Conservation (phyloP, 1,284 basidiomycete genomes). For the Rugosomyces carneus region DNA sequence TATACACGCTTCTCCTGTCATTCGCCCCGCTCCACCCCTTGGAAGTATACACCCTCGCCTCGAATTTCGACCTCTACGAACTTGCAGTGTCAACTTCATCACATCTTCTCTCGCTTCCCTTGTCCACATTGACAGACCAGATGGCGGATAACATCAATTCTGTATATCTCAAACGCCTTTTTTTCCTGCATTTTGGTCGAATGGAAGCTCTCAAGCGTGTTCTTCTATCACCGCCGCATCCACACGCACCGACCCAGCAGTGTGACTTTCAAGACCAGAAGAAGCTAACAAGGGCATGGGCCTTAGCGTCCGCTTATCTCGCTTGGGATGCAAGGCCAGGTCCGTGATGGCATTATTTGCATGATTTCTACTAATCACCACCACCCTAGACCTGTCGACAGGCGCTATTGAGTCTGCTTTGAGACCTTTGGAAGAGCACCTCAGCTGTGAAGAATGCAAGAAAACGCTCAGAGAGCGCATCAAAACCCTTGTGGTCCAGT, state of each 20-base stretch:
- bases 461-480: slow-evolving; percentile 56
- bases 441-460: slow-evolving; percentile 58
- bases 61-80: slow-evolving; percentile 48
- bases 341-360: slow-evolving; percentile 21
- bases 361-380: background rate
- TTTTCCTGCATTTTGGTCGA: slow-evolving; percentile 51
- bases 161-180: slow-evolving; percentile 53
- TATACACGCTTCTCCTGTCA: slow-evolving; percentile 43
- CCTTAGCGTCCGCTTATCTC: slow-evolving; percentile 59
- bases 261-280: slow-evolving; percentile 62
- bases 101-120: slow-evolving; percentile 52
- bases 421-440: slow-evolving; percentile 49
- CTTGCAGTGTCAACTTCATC: slow-evolving; percentile 55
- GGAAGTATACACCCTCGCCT: slow-evolving; percentile 55
- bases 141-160: slow-evolving; percentile 55
- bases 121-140: slow-evolving; percentile 52
- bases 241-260: slow-evolving; percentile 49
- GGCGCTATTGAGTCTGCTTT: slow-evolving; percentile 56
- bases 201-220: slow-evolving; percentile 45
- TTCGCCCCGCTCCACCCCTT: slow-evolving; percentile 51
- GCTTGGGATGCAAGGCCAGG: slow-evolving; percentile 66
- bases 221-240: slow-evolving; percentile 52
- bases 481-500: slow-evolving; percentile 62
- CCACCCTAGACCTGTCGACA: slow-evolving; percentile 46
- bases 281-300: slow-evolving; percentile 58